Conservation (phyloP, 192 early-diverging fungal species). For the Linnemannia zychae region DNA sequence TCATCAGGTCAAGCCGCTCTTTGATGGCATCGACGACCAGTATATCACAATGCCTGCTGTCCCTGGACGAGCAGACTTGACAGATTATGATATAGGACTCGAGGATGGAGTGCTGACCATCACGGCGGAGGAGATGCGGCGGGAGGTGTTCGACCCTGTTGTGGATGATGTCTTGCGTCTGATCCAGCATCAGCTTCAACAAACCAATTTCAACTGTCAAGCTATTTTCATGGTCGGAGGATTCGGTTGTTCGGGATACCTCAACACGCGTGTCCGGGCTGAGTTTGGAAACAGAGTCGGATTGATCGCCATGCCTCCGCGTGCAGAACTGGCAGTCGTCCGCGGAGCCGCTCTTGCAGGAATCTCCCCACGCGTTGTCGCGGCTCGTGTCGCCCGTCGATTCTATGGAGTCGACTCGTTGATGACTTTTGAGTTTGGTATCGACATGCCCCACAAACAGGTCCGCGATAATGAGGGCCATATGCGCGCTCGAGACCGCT, state of each 20-base stretch:
- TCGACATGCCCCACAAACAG: slow-evolving; percentile 55
- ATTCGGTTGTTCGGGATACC: slow-evolving; percentile 64
- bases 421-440: slow-evolving; percentile 55
- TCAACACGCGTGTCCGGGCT: slow-evolving; percentile 57
- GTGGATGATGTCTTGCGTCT: slow-evolving; percentile 64
- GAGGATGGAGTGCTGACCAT: slow-evolving; percentile 62
- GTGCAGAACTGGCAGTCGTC: slow-evolving; percentile 66
- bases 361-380: slow-evolving; percentile 59
- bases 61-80: slow-evolving; percentile 46
- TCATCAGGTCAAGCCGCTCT: slow-evolving; percentile 64
- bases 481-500: slow-evolving; percentile 57
- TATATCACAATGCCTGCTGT: slow-evolving; percentile 56
- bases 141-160: slow-evolving; percentile 69
- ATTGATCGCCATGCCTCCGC: slow-evolving; percentile 60
- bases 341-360: slow-evolving; percentile 65
- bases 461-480: slow-evolving; percentile 55
- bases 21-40: slow-evolving; percentile 57
- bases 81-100: slow-evolving; percentile 49
- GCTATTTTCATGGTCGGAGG: slow-evolving; percentile 70
- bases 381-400: slow-evolving; percentile 59
- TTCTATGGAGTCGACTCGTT: slow-evolving; percentile 65
- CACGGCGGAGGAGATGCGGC: slow-evolving; percentile 58
- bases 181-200: slow-evolving; percentile 63
- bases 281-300: slow-evolving; percentile 58
- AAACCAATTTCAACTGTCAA: slow-evolving; percentile 39